These are phyloP conservation scores for Claviceps pusilla DNA, from an alignment of 2,329 filamentous ascomycete species.

Conservation along the genomic window DNA sequence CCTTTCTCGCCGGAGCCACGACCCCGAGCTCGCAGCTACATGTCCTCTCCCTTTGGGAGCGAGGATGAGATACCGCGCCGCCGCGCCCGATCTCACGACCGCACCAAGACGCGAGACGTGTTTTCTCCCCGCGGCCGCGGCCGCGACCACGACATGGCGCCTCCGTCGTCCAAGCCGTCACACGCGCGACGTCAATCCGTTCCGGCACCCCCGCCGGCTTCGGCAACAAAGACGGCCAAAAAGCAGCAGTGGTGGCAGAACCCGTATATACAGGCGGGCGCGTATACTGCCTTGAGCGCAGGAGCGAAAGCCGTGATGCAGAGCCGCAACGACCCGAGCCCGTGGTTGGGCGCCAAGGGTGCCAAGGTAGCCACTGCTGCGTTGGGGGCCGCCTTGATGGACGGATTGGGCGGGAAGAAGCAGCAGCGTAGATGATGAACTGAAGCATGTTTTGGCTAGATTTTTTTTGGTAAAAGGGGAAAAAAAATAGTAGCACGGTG, in stretches of 20 bases:
- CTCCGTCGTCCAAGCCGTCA: constrained; percentile 5
- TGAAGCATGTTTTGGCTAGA: background rate
- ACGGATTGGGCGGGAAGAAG: constrained; percentile 26
- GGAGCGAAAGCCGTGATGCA: constrained; percentile 34
- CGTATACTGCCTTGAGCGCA: constrained; percentile 31
- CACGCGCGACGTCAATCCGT: constrained; percentile 7
- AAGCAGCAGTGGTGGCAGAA: constrained; percentile 22
- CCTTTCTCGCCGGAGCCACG: constrained; percentile 4
- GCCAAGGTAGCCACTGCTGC: constrained; percentile 34
- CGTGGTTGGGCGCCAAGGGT: constrained; percentile 34
- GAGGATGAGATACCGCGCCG: constrained; percentile 10
- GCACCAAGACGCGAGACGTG: constrained; percentile 7
- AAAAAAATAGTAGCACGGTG: background rate
- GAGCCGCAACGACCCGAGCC: constrained; percentile 27
- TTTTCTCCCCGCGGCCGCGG: constrained; percentile 13
- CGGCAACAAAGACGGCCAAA: constrained; percentile 14
- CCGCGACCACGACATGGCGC: constrained; percentile 4
- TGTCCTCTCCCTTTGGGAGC: constrained; percentile 7
- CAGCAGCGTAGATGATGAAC: background rate
- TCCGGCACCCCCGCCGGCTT: constrained; percentile 3
- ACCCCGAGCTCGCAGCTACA: background rate
- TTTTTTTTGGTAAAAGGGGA: background rate
- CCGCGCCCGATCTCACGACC: constrained; percentile 12
- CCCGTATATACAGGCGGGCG: constrained; percentile 25
- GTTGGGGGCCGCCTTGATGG: constrained; percentile 32